phyloP scores from a whole-genome alignment of 2,329 filamentous ascomycete genomes.

The Monilinia aucupariae region DNA sequence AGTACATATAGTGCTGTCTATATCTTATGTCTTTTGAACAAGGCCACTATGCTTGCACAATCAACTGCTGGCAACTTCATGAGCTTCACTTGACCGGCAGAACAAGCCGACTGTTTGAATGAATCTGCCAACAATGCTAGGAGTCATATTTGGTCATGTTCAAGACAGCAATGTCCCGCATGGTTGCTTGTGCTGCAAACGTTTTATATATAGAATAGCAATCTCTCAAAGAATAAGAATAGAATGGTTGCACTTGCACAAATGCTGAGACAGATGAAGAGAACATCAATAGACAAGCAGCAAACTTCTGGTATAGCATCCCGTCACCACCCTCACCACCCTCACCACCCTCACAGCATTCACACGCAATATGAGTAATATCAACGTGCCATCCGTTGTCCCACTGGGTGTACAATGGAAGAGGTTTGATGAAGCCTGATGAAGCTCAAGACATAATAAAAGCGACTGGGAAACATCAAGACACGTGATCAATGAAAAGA shows the following conservation, averaged over 20 bases:
- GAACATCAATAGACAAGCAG: neutral
- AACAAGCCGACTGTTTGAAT: neutral
- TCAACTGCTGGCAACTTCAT: neutral
- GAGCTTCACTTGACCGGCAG: neutral
- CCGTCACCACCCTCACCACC: neutral
- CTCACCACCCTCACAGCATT: neutral
- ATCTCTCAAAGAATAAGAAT: neutral
- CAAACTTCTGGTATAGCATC: neutral
- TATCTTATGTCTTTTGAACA: neutral
- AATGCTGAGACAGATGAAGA: neutral
- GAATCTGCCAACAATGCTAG: neutral
- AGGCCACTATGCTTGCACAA: neutral
- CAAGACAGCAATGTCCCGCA: neutral
- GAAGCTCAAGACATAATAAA: neutral
- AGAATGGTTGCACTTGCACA: neutral
- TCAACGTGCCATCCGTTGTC: neutral
- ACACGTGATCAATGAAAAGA: neutral
- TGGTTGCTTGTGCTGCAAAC: slow-evolving; percentile 1
- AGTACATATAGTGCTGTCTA: slow-evolving; percentile 4
- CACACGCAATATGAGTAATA: neutral
- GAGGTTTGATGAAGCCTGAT: neutral
- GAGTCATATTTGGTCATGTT: slow-evolving; percentile 3
- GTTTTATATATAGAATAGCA: neutral
- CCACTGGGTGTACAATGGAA: neutral
- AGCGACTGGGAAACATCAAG: too few species aligned